phyloP scores from a whole-genome alignment of 1,139 yeast genomes.

The Lodderomyces beijingensis region DNA sequence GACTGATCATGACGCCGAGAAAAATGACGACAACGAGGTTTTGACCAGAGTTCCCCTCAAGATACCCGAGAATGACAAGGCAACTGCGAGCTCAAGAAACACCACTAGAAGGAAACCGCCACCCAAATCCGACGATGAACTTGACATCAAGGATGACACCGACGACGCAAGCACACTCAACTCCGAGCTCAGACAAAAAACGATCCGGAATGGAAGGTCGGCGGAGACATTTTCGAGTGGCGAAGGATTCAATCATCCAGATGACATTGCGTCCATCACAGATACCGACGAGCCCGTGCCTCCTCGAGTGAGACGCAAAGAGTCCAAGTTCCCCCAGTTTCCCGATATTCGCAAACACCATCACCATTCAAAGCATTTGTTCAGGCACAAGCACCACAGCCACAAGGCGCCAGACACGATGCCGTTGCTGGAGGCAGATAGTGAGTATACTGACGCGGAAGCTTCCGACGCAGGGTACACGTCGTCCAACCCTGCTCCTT shows the following conservation, averaged over 20 bases:
- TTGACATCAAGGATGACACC: background rate
- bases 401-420: background rate
- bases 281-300: slow-evolving; percentile 8
- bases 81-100: slow-evolving; percentile 5
- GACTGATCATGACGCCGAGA: slow-evolving; percentile 10
- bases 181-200: slow-evolving; percentile 4
- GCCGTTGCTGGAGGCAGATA: background rate
- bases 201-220: slow-evolving; percentile 9
- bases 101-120: slow-evolving; percentile 26
- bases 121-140: slow-evolving; percentile 12
- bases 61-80: slow-evolving; percentile 1
- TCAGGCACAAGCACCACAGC: slow-evolving; percentile 2
- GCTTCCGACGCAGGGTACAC: no score
- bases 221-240: slow-evolving; percentile 14
- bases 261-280: slow-evolving; percentile 10
- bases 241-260: slow-evolving; percentile 13
- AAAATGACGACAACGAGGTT: background rate
- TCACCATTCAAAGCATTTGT: slow-evolving; percentile 9
- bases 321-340: slow-evolving; percentile 23
- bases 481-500: no score
- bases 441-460: no score
- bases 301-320: slow-evolving; percentile 1
- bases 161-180: slow-evolving; percentile 2
- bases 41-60: slow-evolving; percentile 3
- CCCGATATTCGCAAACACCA: slow-evolving; percentile 19